Evolutionary conservation across 352 stramenopile genomes (phyloP).

Genomic region (Phytophthora colocasiae): DNA sequence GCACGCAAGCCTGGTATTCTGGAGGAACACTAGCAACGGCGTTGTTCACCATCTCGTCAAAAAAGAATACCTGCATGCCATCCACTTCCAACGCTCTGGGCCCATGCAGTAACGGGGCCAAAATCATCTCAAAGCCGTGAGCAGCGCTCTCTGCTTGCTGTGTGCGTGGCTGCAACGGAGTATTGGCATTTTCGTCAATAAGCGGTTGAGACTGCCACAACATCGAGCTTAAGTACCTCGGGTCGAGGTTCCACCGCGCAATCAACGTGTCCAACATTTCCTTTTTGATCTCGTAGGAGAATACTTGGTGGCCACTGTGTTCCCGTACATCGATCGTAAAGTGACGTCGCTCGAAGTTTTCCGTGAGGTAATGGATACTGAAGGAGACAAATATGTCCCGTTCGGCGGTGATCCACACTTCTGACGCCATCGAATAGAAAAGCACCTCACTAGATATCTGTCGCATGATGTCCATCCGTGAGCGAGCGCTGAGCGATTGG

Average conservation of each 20-base stretch:
- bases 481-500: constrained; percentile 51
- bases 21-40: constrained; percentile 39
- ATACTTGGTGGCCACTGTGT: constrained; percentile 46
- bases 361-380: constrained; percentile 54
- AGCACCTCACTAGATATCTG: constrained; percentile 54
- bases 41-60: constrained; percentile 55
- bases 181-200: constrained; percentile 22
- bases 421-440: constrained; percentile 55
- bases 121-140: constrained; percentile 53
- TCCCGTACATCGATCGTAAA: constrained; percentile 58
- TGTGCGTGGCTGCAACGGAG: constrained; percentile 30
- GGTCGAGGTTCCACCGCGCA: constrained; percentile 53
- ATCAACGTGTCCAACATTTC: constrained; percentile 54
- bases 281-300: constrained; percentile 48
- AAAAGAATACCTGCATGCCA: constrained; percentile 49
- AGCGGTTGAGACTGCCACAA: constrained; percentile 54
- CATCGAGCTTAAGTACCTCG: constrained; percentile 54
- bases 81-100: constrained; percentile 44
- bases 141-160: constrained; percentile 50
- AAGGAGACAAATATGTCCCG: constrained; percentile 58
- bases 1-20: constrained; percentile 45
- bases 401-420: constrained; percentile 57
- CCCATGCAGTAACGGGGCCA: constrained; percentile 48
- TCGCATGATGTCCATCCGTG: constrained; percentile 47
- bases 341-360: constrained; percentile 50